Evolutionary conservation across 495 filamentous ascomycete species (phyloP), one percentile per base, ranked within the genome.

Genomic region (Paragyromitra xinjiangensis): DNA sequence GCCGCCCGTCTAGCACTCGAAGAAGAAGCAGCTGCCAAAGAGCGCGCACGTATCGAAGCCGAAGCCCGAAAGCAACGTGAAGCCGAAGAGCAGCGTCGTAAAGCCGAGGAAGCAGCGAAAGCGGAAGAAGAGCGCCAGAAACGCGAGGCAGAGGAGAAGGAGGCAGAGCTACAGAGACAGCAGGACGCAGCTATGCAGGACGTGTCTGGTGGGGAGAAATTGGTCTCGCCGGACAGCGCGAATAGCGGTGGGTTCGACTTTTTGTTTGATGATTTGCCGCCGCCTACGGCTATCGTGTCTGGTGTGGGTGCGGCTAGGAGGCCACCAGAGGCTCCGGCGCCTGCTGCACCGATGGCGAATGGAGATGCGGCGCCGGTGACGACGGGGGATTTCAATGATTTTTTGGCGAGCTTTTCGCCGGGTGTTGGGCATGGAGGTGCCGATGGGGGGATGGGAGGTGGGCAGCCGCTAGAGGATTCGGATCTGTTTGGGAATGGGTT

Each of bases 361-460:
- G 37, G n/a, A 2, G 61, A 61, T 34, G 22, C 26, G 11, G 40
- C 6, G 26, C 4, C 68, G 2, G 48, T 7, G 4, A n/a, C 39
- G 26, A 14, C 74, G 4, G 22, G 39, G 6, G 19, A 45, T 40
- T 79, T 78, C 44, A 53, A 79, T 7, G 77, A 79, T 24, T 78
- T 79, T 19, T 22, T 79, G 67, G 77, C 66, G n/a, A 59, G 40
- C 3, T 45, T 79, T 0, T 8, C 37, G 34, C 34, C 40, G n/a
- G 75, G 55, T n/a, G 11, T 24, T 16, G 59, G 51, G 6, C 61
- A 71, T 9, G 68, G 56, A n/a, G 68, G 40, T 8, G 73, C 37
- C 3, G 74, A 77, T 67, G 77, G 51, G 1, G 59, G 75, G 11
- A 79, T 78, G 74, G 76, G 69, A 5, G 75, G 75, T 0, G 76